Evolutionary conservation across 2,329 filamentous ascomycete species (phyloP).

Genomic region (Fusarium pseudograminearum): DNA sequence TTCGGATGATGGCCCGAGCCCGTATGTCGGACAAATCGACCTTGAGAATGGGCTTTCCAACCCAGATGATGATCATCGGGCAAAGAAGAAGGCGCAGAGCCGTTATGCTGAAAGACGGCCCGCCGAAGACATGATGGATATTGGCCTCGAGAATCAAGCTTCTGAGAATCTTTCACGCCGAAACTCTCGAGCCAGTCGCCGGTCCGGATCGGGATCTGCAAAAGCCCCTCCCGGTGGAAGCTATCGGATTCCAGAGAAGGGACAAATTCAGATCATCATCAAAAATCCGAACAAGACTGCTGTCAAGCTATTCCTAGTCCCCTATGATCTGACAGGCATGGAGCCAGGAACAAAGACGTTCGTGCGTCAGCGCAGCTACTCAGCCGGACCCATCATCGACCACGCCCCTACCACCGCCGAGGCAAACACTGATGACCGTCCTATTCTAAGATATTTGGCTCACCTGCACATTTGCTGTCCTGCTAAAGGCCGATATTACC

Average conservation of each 20-base stretch:
- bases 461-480: slow-evolving; percentile 95
- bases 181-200: slow-evolving; percentile 62
- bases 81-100: slow-evolving; percentile 62
- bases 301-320: slow-evolving; percentile 93
- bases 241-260: slow-evolving; percentile 93
- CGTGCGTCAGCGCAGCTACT: slow-evolving; percentile 93
- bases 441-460: slow-evolving; percentile 87
- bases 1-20: slow-evolving; percentile 87
- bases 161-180: slow-evolving; percentile 44
- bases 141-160: slow-evolving; percentile 33
- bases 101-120: slow-evolving; percentile 56
- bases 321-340: slow-evolving; percentile 94
- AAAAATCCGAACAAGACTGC: slow-evolving; percentile 99
- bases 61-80: slow-evolving; percentile 60
- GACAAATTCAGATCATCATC: slow-evolving; percentile 95
- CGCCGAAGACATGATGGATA: slow-evolving; percentile 45
- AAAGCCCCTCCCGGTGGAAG: slow-evolving; percentile 83
- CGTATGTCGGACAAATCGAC: slow-evolving; percentile 94
- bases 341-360: slow-evolving; percentile 95
- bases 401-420: slow-evolving; percentile 58
- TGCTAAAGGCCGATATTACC: slow-evolving; percentile 83
- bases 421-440: slow-evolving; percentile 62
- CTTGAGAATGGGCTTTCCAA: slow-evolving; percentile 81
- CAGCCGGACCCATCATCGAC: slow-evolving; percentile 85
- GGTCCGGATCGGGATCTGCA: slow-evolving; percentile 62